Evolutionary conservation across 1,284 basidiomycete species (phyloP).

Genomic region (Fistulinella cinereoalba): DNA sequence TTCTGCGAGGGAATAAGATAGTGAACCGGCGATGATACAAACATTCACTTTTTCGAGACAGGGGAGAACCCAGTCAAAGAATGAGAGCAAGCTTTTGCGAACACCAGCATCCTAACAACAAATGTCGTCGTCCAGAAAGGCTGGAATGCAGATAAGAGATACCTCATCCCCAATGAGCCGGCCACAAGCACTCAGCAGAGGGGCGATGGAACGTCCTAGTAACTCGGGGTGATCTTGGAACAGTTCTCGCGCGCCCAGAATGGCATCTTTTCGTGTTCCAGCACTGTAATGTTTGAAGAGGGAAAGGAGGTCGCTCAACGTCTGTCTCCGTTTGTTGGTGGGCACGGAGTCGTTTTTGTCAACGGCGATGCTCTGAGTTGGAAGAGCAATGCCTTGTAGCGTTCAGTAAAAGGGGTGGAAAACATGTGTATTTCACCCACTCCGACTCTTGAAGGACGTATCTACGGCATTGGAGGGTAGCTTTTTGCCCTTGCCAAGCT

Average conservation of each 20-base stretch:
- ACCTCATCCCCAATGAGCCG: conserved; percentile 84
- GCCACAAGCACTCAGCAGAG: conserved; percentile 65
- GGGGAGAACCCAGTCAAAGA: conserved; percentile 73
- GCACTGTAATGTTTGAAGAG: conserved; percentile 85
- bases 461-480: conserved; percentile 83
- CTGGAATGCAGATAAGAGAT: conserved; percentile 9
- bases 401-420: conserved; percentile 7
- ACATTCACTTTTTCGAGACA: conserved; percentile 56
- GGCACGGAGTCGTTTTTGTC: conserved; percentile 56
- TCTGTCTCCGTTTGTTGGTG: conserved; percentile 74
- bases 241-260: conserved; percentile 82
- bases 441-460: conserved; percentile 92
- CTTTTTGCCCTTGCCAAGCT: conserved; percentile 94
- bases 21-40: neutral
- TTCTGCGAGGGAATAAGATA: conserved; percentile 41
- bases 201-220: conserved; percentile 55
- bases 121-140: neutral
- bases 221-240: conserved; percentile 64
- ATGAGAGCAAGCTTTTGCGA: conserved; percentile 56
- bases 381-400: conserved; percentile 84
- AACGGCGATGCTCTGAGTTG: conserved; percentile 71
- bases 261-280: conserved; percentile 74
- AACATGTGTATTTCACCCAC: conserved; percentile 42
- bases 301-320: conserved; percentile 74
- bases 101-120: conserved; percentile 57